Evolutionary conservation across 2,329 filamentous ascomycete species (phyloP).

Genomic region (Cercospora sojina): DNA sequence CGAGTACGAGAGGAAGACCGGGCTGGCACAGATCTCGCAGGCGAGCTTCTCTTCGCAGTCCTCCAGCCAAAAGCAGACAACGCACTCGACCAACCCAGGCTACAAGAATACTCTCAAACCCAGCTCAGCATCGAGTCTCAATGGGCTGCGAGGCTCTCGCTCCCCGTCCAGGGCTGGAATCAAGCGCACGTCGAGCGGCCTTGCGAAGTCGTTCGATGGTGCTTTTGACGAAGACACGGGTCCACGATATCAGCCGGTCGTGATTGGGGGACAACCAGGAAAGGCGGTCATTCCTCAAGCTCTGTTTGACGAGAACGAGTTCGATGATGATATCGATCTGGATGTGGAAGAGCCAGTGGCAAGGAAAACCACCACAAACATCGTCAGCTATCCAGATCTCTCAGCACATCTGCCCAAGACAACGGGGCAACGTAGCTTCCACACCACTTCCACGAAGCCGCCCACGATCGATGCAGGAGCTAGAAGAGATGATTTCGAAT

Average conservation of each 20-base stretch:
- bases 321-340: constrained; percentile 78
- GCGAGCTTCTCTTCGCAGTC: constrained; percentile 60
- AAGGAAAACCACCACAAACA: constrained; percentile 41
- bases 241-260: constrained; percentile 33
- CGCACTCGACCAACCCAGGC: constrained; percentile 24
- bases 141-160: constrained; percentile 27
- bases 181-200: constrained; percentile 49
- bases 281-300: constrained; percentile 23
- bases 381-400: constrained; percentile 45
- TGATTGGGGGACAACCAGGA: constrained; percentile 43
- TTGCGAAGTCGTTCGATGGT: constrained; percentile 47
- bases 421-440: constrained; percentile 25
- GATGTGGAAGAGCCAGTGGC: constrained; percentile 64
- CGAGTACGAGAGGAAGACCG: constrained; percentile 40
- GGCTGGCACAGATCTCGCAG: constrained; percentile 44
- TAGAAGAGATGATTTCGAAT: neutral
- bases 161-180: constrained; percentile 27
- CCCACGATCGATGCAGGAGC: constrained; percentile 26
- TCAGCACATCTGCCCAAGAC: constrained; percentile 28
- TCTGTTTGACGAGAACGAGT: constrained; percentile 73
- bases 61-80: constrained; percentile 49
- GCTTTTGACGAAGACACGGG: constrained; percentile 39
- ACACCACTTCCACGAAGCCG: constrained; percentile 17
- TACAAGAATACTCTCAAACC: constrained; percentile 40
- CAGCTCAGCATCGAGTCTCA: constrained; percentile 31